phyloP scores from a whole-genome alignment of 2,329 filamentous ascomycete genomes.

The Penicillium fuscoglaucum region DNA sequence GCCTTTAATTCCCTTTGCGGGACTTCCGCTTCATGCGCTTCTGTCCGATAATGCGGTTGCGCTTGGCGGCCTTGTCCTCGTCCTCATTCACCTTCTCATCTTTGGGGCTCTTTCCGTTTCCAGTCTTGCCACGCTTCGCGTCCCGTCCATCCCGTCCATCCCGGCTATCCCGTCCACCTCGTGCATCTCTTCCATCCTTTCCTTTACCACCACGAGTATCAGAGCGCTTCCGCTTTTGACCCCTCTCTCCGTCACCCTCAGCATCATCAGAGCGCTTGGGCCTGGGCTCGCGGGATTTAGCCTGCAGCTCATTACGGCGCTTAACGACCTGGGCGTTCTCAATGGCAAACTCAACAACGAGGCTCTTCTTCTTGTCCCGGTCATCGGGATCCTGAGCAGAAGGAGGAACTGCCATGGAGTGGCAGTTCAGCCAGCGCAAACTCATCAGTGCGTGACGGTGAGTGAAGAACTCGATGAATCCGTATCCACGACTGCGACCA shows the following conservation, averaged over 20 bases:
- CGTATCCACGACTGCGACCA: constrained; percentile 86
- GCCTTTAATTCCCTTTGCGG: constrained; percentile 53
- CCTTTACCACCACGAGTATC: constrained; percentile 23
- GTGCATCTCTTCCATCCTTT: constrained; percentile 18
- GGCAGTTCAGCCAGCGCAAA: constrained; percentile 87
- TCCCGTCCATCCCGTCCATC: constrained; percentile 24
- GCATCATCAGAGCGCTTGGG: constrained; percentile 31
- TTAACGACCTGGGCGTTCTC: constrained; percentile 96
- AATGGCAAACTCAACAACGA: constrained; percentile 96
- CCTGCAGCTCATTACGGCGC: constrained; percentile 56
- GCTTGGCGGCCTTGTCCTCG: constrained; percentile 58
- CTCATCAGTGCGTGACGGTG: constrained; percentile 96
- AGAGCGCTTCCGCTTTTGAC: constrained; percentile 37
- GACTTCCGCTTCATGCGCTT: constrained; percentile 72
- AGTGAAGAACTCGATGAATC: constrained; percentile 94
- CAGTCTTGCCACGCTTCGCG: constrained; percentile 24
- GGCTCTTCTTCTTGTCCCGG: constrained; percentile 76
- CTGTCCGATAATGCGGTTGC: constrained; percentile 78
- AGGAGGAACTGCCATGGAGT: constrained; percentile 50
- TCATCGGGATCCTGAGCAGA: constrained; percentile 32
- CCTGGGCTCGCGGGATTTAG: constrained; percentile 26
- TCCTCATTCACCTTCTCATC: constrained; percentile 39
- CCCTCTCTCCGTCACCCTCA: constrained; percentile 28
- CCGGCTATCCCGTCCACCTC: constrained; percentile 1
- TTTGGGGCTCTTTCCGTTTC: neutral